Conservation (phyloP, 768 basidiomycete genomes). For the Brasilioporus rufonigricans region DNA sequence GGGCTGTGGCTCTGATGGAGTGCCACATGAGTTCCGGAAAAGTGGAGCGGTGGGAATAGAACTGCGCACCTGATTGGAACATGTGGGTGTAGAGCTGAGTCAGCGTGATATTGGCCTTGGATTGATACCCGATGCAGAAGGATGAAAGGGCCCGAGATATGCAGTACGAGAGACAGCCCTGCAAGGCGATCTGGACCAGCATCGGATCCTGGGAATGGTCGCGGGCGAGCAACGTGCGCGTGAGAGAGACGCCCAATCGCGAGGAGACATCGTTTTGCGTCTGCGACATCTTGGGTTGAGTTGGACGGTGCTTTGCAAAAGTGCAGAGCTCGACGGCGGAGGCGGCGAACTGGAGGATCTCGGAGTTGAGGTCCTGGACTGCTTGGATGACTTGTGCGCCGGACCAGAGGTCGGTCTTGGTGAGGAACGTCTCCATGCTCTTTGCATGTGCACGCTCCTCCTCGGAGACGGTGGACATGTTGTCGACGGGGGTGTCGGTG, state of each 20-base stretch:
- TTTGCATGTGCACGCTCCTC: slow-evolving; percentile 59
- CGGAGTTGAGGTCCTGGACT: slow-evolving; percentile 76
- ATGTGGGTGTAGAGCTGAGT: slow-evolving; percentile 61
- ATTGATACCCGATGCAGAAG: slow-evolving; percentile 73
- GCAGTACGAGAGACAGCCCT: slow-evolving; percentile 67
- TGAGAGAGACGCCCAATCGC: slow-evolving; percentile 62
- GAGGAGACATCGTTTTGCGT: slow-evolving; percentile 58
- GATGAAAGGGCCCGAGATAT: slow-evolving; percentile 64
- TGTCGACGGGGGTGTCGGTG: slow-evolving; percentile 18
- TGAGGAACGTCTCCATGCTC: slow-evolving; percentile 65
- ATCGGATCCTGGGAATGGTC: slow-evolving; percentile 77
- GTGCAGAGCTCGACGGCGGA: slow-evolving; percentile 68
- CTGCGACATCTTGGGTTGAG: slow-evolving; percentile 43
- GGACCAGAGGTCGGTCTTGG: slow-evolving; percentile 71
- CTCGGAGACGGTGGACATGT: slow-evolving; percentile 35
- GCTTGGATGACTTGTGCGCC: slow-evolving; percentile 78
- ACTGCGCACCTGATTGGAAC: slow-evolving; percentile 45
- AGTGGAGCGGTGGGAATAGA: background rate
- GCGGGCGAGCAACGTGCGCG: slow-evolving; percentile 55
- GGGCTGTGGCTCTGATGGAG: slow-evolving; percentile 62
- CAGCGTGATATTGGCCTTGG: slow-evolving; percentile 65
- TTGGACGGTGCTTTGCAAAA: slow-evolving; percentile 42
- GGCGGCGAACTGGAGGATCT: slow-evolving; percentile 78
- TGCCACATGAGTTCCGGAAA: slow-evolving; percentile 14
- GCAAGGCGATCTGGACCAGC: slow-evolving; percentile 72